phyloP scores from a whole-genome alignment of 2,329 filamentous ascomycete genomes.

The Colletotrichum lini region DNA sequence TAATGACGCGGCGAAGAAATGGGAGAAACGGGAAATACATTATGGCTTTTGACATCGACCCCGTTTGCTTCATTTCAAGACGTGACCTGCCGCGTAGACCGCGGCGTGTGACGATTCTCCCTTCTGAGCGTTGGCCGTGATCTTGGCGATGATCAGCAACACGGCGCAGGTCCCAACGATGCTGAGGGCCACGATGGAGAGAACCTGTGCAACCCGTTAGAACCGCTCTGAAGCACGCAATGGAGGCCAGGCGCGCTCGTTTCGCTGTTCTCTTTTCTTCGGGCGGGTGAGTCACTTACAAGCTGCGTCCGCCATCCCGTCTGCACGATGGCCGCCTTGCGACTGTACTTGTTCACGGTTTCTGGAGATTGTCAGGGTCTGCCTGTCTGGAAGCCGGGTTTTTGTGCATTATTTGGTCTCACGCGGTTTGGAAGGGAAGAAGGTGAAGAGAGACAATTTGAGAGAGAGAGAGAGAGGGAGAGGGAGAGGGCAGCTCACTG shows the following conservation, averaged over 20 bases:
- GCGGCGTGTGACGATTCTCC: neutral
- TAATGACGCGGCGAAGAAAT: constrained; percentile 6
- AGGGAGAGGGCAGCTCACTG: constrained; percentile 60
- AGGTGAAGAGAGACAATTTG: neutral
- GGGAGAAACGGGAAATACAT: neutral
- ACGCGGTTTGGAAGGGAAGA: too few species aligned
- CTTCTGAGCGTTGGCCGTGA: constrained; percentile 30
- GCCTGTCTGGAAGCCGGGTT: too few species aligned
- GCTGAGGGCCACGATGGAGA: constrained; percentile 71
- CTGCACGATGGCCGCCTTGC: constrained; percentile 87
- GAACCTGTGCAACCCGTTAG: constrained; percentile 60
- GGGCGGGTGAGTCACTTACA: constrained; percentile 60
- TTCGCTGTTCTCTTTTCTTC: too few species aligned
- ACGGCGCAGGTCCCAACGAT: constrained; percentile 78
- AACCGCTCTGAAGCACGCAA: neutral
- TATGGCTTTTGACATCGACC: constrained; percentile 17
- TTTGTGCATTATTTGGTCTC: too few species aligned
- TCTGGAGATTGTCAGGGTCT: constrained; percentile 54
- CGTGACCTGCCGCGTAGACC: neutral
- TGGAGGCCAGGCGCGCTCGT: too few species aligned
- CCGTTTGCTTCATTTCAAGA: constrained; percentile 13
- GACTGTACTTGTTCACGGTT: constrained; percentile 84
- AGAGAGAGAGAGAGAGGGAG: neutral
- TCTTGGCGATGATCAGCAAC: constrained; percentile 67
- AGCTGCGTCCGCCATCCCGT: constrained; percentile 93